These are phyloP conservation scores for Fusarium pseudonygamai DNA, from an alignment of 2,329 filamentous ascomycete genomes.

Conservation along the genomic window DNA sequence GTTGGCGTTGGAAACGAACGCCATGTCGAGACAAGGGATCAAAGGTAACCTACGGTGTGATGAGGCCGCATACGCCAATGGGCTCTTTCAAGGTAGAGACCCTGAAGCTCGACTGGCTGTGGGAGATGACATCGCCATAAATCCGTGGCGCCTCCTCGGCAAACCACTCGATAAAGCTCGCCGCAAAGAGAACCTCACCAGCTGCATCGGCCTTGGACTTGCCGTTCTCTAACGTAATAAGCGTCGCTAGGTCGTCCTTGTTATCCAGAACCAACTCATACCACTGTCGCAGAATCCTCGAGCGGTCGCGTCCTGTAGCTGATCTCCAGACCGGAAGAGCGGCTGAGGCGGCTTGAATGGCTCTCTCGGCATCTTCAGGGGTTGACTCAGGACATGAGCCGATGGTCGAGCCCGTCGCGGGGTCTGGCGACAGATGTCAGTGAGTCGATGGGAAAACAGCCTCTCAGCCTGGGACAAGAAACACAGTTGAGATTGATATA, in stretches of 20 bases:
- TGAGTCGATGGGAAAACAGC: background rate
- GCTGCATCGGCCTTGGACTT: slow-evolving; percentile 70
- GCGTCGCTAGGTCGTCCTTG: slow-evolving; percentile 69
- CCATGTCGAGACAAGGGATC: background rate
- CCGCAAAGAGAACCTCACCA: slow-evolving; percentile 66
- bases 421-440: slow-evolving; percentile 55
- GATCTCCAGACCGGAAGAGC: slow-evolving; percentile 64
- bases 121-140: slow-evolving; percentile 67
- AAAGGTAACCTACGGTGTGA: slow-evolving; percentile 32
- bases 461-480: background rate
- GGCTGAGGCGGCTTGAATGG: slow-evolving; percentile 72
- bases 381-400: slow-evolving; percentile 77
- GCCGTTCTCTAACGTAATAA: slow-evolving; percentile 77
- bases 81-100: slow-evolving; percentile 66
- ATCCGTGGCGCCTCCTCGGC: slow-evolving; percentile 57
- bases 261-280: slow-evolving; percentile 72
- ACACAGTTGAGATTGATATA: background rate
- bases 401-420: slow-evolving; percentile 72
- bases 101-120: slow-evolving; percentile 68
- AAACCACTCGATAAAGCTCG: slow-evolving; percentile 69
- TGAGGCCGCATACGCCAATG: slow-evolving; percentile 45
- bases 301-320: slow-evolving; percentile 66
- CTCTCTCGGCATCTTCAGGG: slow-evolving; percentile 69
- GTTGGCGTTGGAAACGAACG: background rate
- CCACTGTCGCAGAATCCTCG: slow-evolving; percentile 68